Conservation (phyloP, 129 eudicot species). For the Flaveria sonorensis region DNA sequence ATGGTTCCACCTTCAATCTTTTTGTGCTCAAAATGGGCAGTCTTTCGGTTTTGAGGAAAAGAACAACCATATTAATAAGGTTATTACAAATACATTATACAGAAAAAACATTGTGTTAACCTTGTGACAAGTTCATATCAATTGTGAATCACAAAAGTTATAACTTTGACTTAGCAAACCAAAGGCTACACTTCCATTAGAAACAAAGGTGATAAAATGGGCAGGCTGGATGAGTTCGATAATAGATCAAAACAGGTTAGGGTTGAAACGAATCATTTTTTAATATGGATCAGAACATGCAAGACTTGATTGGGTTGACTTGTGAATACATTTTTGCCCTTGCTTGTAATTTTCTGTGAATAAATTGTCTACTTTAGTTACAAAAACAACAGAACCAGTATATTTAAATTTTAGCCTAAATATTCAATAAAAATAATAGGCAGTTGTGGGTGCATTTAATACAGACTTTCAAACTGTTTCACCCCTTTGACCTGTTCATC, state of each 20-base stretch:
- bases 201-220: background rate
- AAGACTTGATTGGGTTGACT: background rate
- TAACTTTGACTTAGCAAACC: background rate
- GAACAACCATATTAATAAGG: background rate
- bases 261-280: background rate
- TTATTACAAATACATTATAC: background rate
- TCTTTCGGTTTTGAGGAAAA: background rate
- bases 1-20: background rate
- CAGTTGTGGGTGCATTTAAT: background rate
- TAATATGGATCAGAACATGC: background rate
- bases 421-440: background rate
- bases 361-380: background rate
- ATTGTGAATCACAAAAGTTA: slow-evolving; percentile 14
- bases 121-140: slow-evolving; percentile 6
- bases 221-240: background rate
- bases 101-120: background rate
- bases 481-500: background rate
- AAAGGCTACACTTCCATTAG: background rate
- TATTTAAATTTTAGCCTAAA: background rate
- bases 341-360: background rate
- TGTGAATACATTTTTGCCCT: background rate
- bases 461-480: background rate
- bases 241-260: background rate
- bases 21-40: background rate
- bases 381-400: background rate